Evolutionary conservation across 345 rosid genomes (phyloP).

Genomic region (Pistacia vera): DNA sequence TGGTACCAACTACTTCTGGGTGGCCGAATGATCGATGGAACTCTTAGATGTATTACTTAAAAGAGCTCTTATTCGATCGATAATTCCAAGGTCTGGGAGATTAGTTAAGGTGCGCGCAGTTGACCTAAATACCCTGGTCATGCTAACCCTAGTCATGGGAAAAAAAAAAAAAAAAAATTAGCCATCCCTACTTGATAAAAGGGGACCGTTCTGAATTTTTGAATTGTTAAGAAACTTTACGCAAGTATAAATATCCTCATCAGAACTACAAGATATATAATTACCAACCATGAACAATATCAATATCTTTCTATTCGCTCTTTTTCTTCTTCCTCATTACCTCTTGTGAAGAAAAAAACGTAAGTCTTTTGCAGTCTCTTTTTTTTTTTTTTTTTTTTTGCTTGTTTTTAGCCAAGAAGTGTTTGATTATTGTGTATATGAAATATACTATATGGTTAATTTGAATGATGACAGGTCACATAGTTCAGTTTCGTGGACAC

Average conservation of each 20-base stretch:
- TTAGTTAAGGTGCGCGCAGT: too few relatives aligned
- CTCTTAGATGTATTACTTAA: too few relatives aligned
- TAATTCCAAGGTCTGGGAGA: too few relatives aligned
- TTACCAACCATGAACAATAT: slow-evolving; percentile 29
- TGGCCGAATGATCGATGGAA: too few relatives aligned
- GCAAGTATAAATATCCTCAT: slow-evolving; percentile 27
- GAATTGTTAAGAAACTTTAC: neutral
- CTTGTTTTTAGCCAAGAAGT: neutral
- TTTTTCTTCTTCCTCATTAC: slow-evolving; percentile 41
- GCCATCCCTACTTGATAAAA: neutral
- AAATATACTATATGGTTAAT: neutral
- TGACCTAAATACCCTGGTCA: too few relatives aligned
- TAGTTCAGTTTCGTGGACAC: slow-evolving; percentile 69
- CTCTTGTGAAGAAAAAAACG: slow-evolving; percentile 45
- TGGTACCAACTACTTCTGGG: too few relatives aligned
- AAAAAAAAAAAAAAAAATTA: too few relatives aligned
- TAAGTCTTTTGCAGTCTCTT: neutral
- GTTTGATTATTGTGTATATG: neutral
- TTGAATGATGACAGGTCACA: slow-evolving; percentile 51
- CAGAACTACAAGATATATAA: neutral
- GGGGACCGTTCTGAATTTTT: neutral
- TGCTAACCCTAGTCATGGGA: too few relatives aligned
- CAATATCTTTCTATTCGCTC: slow-evolving; percentile 24
- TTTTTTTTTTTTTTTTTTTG: neutral
- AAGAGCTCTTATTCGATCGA: too few relatives aligned